phyloP scores from a whole-genome alignment of 257 asterid species.

The Solanum bulbocastanum region DNA sequence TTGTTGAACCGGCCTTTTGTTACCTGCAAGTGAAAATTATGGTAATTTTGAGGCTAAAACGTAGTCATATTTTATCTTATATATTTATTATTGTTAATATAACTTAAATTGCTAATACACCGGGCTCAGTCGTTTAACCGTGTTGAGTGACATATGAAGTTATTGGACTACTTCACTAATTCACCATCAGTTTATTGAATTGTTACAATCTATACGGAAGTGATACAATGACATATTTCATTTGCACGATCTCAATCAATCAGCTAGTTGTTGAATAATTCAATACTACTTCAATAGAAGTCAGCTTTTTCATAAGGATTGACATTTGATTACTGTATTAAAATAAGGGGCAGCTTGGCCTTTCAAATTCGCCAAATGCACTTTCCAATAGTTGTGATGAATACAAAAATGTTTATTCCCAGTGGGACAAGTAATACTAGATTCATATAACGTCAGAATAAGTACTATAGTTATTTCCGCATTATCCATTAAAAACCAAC shows the following conservation, averaged over 20 bases:
- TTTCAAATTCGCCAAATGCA: neutral
- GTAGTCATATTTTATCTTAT: neutral
- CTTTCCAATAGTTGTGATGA: neutral
- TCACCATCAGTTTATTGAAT: neutral
- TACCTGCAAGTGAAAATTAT: slow-evolving; percentile 5
- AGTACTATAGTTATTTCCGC: neutral
- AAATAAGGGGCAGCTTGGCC: neutral
- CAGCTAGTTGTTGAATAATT: neutral
- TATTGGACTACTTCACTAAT: neutral
- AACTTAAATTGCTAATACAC: too few species aligned
- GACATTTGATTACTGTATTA: neutral
- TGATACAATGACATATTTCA: neutral
- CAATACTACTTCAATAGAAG: neutral
- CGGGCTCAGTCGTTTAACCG: neutral
- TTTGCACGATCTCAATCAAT: neutral
- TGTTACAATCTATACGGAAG: neutral
- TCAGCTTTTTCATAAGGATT: neutral
- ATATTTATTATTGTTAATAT: neutral
- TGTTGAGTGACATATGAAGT: neutral
- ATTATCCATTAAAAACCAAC: neutral
- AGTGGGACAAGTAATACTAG: neutral
- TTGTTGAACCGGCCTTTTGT: neutral
- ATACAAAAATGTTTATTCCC: neutral
- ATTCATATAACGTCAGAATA: neutral
- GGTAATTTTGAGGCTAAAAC: neutral